Conservation (phyloP, 2,329 filamentous ascomycete genomes). For the Penicillium verrucosum region DNA sequence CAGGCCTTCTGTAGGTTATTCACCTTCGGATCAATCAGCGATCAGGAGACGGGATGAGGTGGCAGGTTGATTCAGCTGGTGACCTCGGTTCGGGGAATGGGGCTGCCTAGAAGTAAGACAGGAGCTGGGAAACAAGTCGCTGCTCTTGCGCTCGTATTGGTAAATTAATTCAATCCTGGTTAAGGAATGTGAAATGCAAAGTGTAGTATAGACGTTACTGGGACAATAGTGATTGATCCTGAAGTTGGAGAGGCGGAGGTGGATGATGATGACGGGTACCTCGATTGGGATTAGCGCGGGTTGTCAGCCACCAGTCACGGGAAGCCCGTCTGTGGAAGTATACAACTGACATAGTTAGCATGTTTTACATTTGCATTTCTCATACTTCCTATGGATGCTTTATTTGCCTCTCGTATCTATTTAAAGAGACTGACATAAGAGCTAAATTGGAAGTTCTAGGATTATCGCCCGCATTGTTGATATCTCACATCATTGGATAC, state of each 20-base stretch:
- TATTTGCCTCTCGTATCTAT: not conserved
- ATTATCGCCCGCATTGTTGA: not conserved
- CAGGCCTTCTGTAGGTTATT: slow-evolving; percentile 31
- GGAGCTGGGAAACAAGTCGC: slow-evolving; percentile 16
- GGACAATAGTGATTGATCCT: not conserved
- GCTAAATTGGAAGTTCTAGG: not conserved
- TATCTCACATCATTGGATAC: slow-evolving; percentile 1
- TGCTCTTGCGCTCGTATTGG: slow-evolving; percentile 2
- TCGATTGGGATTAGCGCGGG: slow-evolving; percentile 26
- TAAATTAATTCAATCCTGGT: slow-evolving; percentile 8
- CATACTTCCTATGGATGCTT: not conserved
- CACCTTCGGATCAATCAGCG: slow-evolving; percentile 18
- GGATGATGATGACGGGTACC: slow-evolving; percentile 23
- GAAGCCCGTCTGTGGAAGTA: slow-evolving; percentile 10
- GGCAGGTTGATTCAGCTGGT: slow-evolving; percentile 21
- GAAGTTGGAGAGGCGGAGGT: slow-evolving; percentile 18
- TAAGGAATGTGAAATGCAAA: slow-evolving; percentile 6
- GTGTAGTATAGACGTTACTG: slow-evolving; percentile 12
- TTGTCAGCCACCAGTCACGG: slow-evolving; percentile 35
- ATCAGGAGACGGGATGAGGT: slow-evolving; percentile 28
- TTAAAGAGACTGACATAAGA: not conserved
- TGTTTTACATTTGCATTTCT: not conserved
- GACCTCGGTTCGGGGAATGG: slow-evolving; percentile 11
- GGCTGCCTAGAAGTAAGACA: slow-evolving; percentile 22
- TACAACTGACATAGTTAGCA: not conserved